Conservation (phyloP, 1,284 basidiomycete genomes). For the Inonotus obliquus region DNA sequence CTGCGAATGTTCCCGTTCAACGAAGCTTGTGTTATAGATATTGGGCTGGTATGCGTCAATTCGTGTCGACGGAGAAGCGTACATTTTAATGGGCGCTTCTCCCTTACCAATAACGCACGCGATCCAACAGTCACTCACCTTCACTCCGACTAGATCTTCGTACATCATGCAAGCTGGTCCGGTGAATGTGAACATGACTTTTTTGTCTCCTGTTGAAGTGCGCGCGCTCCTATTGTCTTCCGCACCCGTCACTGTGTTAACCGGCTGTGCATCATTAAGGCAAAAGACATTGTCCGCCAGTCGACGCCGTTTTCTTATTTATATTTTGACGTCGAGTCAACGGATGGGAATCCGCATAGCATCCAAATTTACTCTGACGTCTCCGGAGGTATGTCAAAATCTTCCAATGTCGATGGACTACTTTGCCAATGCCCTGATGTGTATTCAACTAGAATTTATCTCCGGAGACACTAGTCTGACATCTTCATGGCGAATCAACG, state of each 20-base stretch:
- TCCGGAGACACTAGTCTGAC: slow-evolving; percentile 28
- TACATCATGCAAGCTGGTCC: slow-evolving; percentile 34
- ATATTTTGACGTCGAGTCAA: slow-evolving; percentile 31
- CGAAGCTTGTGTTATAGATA: slow-evolving; percentile 8
- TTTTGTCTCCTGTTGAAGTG: slow-evolving; percentile 38
- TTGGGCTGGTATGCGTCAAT: slow-evolving; percentile 36
- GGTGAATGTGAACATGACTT: slow-evolving; percentile 36
- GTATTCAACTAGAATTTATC: slow-evolving; percentile 29
- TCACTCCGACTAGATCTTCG: slow-evolving; percentile 34
- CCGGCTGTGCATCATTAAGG: slow-evolving; percentile 7
- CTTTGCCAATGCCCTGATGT: not conserved
- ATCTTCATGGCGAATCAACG: slow-evolving; percentile 30
- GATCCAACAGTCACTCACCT: slow-evolving; percentile 14
- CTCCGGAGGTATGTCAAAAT: slow-evolving; percentile 21
- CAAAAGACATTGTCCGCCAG: slow-evolving; percentile 29
- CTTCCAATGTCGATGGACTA: not conserved
- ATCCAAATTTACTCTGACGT: slow-evolving; percentile 38
- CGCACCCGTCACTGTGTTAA: not conserved
- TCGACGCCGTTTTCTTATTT: slow-evolving; percentile 41
- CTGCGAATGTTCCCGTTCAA: not conserved
- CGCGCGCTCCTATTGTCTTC: not conserved
- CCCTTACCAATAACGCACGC: too few species aligned
- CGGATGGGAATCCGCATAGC: slow-evolving; percentile 30
- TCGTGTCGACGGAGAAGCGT: slow-evolving; percentile 34
- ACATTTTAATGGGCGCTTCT: slow-evolving; percentile 16